Evolutionary conservation across 345 rosid genomes (phyloP), one percentile per base, ranked within the genome.

Genomic region (Syzygium grande): DNA sequence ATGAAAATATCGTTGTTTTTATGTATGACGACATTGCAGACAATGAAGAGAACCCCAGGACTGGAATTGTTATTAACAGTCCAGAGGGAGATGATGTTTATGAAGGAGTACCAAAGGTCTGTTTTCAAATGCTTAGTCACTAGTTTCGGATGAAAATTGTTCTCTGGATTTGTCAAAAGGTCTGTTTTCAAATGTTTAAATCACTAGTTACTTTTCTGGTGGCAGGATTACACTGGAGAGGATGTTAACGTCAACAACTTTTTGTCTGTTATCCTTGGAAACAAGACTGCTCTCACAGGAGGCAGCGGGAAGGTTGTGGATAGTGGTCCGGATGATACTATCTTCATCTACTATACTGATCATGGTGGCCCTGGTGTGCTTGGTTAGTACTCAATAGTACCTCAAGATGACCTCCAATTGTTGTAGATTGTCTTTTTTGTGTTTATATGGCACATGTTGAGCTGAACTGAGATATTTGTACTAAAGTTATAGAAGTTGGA

Each of bases 291-390:
- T 25, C 52, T 93, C 85, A 94, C 93, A 16, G 99, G 99, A 38
- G 99, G 99, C 46, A 97, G 98, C 49, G 97, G 99, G 55, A 96
- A 98, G 89, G 98, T 98, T 88, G 94, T 98, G 46, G 96, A 97
- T 89, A 98, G 96, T 85, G 97, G 98, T 87, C 98, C 98, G 2
- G 90, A 97, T 89, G 99, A 97, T 91, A 98, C 95, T 91, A 96
- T 98, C 87, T 98, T 98, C 92, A 92, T 97, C 38, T 96, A 91
- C 90, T 97, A 97, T 55, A 87, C 95, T 19, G 99, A 96, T 88
- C 99, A 98, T 90, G 99, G 99, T 11, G 98, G 99, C 90, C 98
- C 99, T 46, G 98, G 98, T 53, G 95, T 96, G 86, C 95, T 98
- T 25, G 99, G 99, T 98, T 84, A 91, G 99, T 94, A 89, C 25